These are phyloP conservation scores for Zea mays DNA, from an alignment of 176 grass and related monocot genomes.

Conservation along the genomic window DNA sequence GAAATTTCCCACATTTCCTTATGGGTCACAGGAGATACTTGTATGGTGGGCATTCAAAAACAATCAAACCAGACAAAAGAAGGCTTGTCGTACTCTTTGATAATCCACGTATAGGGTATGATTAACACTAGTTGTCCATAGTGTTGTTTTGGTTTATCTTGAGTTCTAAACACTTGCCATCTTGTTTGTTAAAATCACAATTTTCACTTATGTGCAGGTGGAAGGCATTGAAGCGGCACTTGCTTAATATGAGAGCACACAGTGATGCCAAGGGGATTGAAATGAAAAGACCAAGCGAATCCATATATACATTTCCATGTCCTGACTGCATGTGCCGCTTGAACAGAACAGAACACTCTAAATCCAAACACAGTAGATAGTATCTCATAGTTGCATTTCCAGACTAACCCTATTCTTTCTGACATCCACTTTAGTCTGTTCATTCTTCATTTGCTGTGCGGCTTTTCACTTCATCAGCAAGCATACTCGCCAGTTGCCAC, in stretches of 20 bases:
- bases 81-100: conserved; percentile 85
- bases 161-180: background rate
- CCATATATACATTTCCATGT: conserved; percentile 67
- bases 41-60: conserved; percentile 89
- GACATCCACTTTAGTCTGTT: conserved; percentile 41
- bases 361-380: conserved; percentile 55
- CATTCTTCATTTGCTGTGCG: conserved; percentile 43
- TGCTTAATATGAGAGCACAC: conserved; percentile 58
- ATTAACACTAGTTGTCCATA: background rate
- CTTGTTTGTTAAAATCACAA: conserved; percentile 5
- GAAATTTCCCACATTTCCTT: conserved; percentile 93
- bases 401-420: conserved; percentile 50
- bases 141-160: background rate
- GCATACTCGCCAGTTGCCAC: conserved; percentile 19
- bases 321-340: conserved; percentile 87
- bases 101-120: conserved; percentile 86
- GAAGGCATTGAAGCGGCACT: conserved; percentile 53
- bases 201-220: conserved; percentile 57
- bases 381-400: conserved; percentile 27
- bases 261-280: conserved; percentile 56
- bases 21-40: conserved; percentile 92
- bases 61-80: conserved; percentile 96
- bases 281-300: conserved; percentile 59
- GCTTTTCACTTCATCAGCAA: conserved; percentile 30
- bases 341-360: conserved; percentile 69